Base-by-base conservation (phyloP, 2,329 filamentous ascomycete genomes). In the Fusarium piperis region DNA sequence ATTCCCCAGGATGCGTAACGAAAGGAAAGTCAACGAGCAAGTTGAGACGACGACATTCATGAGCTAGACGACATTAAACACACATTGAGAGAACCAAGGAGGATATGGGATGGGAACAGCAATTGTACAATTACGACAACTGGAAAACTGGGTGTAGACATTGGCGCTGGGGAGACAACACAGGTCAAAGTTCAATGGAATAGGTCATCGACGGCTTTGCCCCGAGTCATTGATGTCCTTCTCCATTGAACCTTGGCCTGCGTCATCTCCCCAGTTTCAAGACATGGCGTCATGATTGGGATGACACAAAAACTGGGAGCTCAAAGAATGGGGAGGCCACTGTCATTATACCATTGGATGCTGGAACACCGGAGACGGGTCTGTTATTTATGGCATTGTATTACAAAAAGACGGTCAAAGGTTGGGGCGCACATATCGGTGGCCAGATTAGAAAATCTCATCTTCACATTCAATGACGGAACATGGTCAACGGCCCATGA, bases 1-100 rank as follows among this genome's bases (percentile, higher is more conserved):
- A 88, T 81, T 20, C 79, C 81, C 3, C 55, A 75, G 13, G 72
- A 74, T 36, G 64, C 62, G 35, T 72, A 28, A 69, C 33, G 30
- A 28, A 12, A 4, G 16, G n/a, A 28, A 4, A 41, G 11, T 35
- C 33, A 23, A n/a, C n/a, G 23, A 23, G 9, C 6, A 39, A 18
- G 20, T 41, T 57, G 26, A 39, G 30, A 23, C 48, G 48, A 52
- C 30, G 30, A 53, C 3, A 35, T 53, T 53, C 30, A 48, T 48
- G 28, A 35, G 30, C 51, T 28, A 52, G 48, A 52, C 18, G 48
- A 20, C 20, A 44, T 44, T 23, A 30, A 52, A 30, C 46, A 52
- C 51, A 26, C 15, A 16, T 32, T 20, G 30, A 20, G 20, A 8
- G n/a, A 12, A 35, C 33, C 12, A 35, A 16, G 13, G 13, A 48